Percentiles rank a stretch among this genome's conserved stretches.
Conservation (phyloP, 805 yeast genomes). For the Yamadazyma phyllophila region DNA sequence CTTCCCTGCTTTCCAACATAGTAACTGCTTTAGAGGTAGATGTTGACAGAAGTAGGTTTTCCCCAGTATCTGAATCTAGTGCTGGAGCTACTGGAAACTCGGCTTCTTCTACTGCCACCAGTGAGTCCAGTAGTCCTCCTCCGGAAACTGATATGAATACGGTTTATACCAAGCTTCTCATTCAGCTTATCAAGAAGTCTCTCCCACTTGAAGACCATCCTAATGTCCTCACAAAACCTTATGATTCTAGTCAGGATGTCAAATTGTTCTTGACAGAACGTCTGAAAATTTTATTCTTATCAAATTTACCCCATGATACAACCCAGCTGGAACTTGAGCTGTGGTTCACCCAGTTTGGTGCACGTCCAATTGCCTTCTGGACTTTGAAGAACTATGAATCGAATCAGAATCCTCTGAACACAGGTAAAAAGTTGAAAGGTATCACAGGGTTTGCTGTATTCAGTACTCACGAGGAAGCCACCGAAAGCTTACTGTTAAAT, state of each 20-base stretch:
- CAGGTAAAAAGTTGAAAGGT: constrained; percentile 37
- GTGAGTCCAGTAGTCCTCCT: background rate
- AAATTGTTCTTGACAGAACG: constrained; percentile 65
- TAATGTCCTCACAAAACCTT: constrained; percentile 65
- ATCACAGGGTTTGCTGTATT: constrained; percentile 83
- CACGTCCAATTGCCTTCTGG: constrained; percentile 88
- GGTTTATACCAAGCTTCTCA: constrained; percentile 44
- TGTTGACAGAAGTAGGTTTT: constrained; percentile 14
- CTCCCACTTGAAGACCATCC: constrained; percentile 51
- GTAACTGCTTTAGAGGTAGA: constrained; percentile 48
- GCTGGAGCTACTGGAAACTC: background rate
- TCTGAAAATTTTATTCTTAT: constrained; percentile 73
- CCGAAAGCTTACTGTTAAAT: constrained; percentile 72
- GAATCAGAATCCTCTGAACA: constrained; percentile 4
- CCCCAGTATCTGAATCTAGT: background rate
- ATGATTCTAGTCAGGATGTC: constrained; percentile 73
- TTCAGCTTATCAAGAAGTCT: constrained; percentile 46
- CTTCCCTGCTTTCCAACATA: constrained; percentile 37
- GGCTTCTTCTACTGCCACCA: background rate
- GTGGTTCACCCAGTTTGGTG: constrained; percentile 88
- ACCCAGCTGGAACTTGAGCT: constrained; percentile 88
- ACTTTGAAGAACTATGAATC: constrained; percentile 59
- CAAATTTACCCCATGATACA: constrained; percentile 81
- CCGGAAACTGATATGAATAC: constrained; percentile 37
- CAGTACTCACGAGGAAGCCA: constrained; percentile 81